Evolutionary conservation across 495 filamentous ascomycete species (phyloP), one percentile per base, ranked within the genome.

Genomic region (Astrothelium macrocarpum): DNA sequence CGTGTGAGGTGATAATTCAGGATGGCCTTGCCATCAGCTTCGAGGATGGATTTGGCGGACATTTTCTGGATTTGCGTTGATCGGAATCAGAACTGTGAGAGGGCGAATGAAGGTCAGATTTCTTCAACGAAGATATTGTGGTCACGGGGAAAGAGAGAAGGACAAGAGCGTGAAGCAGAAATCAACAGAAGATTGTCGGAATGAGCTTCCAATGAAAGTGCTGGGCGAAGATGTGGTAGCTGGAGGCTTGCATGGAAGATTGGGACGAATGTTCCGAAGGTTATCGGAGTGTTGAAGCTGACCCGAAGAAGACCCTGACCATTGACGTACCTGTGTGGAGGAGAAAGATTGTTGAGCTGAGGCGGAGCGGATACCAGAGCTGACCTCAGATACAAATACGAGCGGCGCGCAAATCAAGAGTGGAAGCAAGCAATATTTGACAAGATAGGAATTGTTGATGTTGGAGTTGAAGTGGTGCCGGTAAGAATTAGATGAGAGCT

Each of bases 21-120:
- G 82, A 99, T 97, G 81, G 94, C 94, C 88, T 99, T 99, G 85
- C 94, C 94, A 80, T 99, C 94, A 82, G 95, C 94, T 80, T 99
- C 94, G 84, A 87, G 78, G 73, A 99, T 97, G 65, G 93, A 87
- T 80, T 99, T 99, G 78, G 94, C 95, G 76, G 94, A 95, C 94
- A 99, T 98, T 70, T 68, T 81, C 73, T 81, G 73, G 64, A 68
- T 34, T 67, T 42, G 32, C 43, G 59, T 32, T 28, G 65, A 42
- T 18, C 34, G 53, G 49, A 61, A 43, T 39, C 20, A 45, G 29
- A 64, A 60, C 46, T 62, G 61, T 53, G 32, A 25, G 29, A 16
- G 36, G 32, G 32, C 14, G 39, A 20, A n/a, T 16, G 25, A 29
- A 56, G 45, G 45, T 56, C 25, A 56, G 25, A 28, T 16, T 26